Evolutionary conservation across 768 basidiomycete genomes (phyloP), one percentile per base, ranked within the genome.

Genomic region (Boletus rubescentipes): DNA sequence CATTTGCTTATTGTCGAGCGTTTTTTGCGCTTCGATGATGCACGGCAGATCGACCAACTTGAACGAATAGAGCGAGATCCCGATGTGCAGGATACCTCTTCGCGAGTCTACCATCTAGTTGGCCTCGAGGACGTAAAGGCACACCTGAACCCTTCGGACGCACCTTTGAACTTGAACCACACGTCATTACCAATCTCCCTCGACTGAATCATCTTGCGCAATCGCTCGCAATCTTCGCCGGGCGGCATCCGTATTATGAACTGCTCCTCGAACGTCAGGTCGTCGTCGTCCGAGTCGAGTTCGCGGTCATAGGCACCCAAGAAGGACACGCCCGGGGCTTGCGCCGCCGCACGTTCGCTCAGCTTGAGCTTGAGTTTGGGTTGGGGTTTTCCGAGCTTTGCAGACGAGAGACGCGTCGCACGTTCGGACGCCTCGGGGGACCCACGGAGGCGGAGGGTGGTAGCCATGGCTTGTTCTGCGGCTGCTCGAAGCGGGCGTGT

Each of bases 151-250:
- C 23, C 37, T 32, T 42, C 29, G 23, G 35, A 50, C 49, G 53
- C 63, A 93, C 94, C 94, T 75, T 97, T 93, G 70, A 99, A 98
- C 73, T 96, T 97, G 81, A 99, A 95, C 91, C 93, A 98, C 12
- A 90, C 85, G 61, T 95, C 95, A 62, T 86, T 85, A 12, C 81
- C 67, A 7, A 93, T 76, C 65, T 95, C 92, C 57, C 93, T 80
- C 46, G 85, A 73, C 47, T 84, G 80, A 32, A 94, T 85, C 81
- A 90, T 87, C 75, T 92, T 91, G 69, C 83, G 82, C 55, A 96
- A 64, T 63, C 77, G 85, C 36, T 93, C 88, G 52, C 84, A 83
- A 60, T 93, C 90, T 57, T 89, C 87, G 2, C 91, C 91, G 9
- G 87, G 82, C 0, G 91, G 92, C 78, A 98, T 84, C 29, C 95